Conservation (phyloP, 1,139 yeast genomes). For the Suhomyces choctaworum region DNA sequence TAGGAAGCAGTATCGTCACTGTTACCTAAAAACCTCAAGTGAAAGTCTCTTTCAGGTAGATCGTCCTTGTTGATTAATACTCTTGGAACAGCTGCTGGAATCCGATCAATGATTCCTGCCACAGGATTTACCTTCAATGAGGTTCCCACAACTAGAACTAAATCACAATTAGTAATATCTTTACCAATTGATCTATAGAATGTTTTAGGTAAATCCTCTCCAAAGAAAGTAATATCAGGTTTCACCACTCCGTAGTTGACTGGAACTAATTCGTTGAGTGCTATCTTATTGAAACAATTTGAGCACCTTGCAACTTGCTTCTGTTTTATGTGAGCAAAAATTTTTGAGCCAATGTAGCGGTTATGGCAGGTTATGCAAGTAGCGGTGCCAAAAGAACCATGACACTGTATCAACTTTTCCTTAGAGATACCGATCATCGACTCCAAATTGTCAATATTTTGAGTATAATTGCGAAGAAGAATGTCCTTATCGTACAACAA, state of each 20-base stretch:
- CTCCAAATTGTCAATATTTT: slow-evolving; percentile 91
- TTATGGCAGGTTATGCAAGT: slow-evolving; percentile 79
- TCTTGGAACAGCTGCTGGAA: slow-evolving; percentile 74
- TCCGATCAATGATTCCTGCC: slow-evolving; percentile 76
- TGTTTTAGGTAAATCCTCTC: slow-evolving; percentile 71
- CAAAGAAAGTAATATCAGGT: slow-evolving; percentile 95
- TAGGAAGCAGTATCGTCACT: slow-evolving; percentile 84
- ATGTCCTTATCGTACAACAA: slow-evolving; percentile 75
- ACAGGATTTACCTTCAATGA: slow-evolving; percentile 95
- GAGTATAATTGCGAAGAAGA: slow-evolving; percentile 85
- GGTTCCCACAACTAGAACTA: slow-evolving; percentile 86
- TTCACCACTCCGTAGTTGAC: slow-evolving; percentile 58
- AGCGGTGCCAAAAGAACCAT: slow-evolving; percentile 93
- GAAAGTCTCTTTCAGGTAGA: slow-evolving; percentile 62
- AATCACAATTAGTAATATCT: slow-evolving; percentile 54
- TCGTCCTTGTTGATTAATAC: slow-evolving; percentile 79
- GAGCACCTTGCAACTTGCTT: slow-evolving; percentile 74
- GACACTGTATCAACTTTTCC: slow-evolving; percentile 85
- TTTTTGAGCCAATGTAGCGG: slow-evolving; percentile 63
- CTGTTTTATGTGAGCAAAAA: slow-evolving; percentile 61
- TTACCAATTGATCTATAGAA: slow-evolving; percentile 19
- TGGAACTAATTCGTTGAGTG: slow-evolving; percentile 18
- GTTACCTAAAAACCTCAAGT: slow-evolving; percentile 73
- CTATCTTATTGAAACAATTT: slow-evolving; percentile 48
- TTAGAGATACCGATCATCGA: slow-evolving; percentile 74